Evolutionary conservation across 2,329 filamentous ascomycete genomes (phyloP), one percentile per base, ranked within the genome.

Genomic region (Knufia fluminis): DNA sequence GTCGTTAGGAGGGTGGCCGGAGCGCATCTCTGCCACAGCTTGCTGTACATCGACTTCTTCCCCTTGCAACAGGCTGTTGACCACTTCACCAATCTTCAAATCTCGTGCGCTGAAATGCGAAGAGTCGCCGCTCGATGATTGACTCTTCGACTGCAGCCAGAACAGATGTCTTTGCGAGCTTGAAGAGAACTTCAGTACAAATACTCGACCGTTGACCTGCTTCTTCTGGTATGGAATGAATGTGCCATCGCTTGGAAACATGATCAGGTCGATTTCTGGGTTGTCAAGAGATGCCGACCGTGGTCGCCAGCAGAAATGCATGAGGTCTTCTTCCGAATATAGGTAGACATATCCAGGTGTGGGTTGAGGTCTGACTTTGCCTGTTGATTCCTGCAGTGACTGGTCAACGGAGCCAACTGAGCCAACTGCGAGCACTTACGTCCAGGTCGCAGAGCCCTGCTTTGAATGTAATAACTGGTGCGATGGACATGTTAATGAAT

Each of bases 241-340:
- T 61, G 80, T 83, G 59, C 86, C 87, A 66, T 98, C 94, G 48
- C 78, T 77, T 19, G 92, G 91, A 46, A 98, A 83, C 86, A 96
- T 96, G 61, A 96, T 80, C 32, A 98, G 78, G 65, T 98, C 90
- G 55, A 95, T 71, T 53, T 92, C 85, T 51, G 90, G 84, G 52
- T 85, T 71, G 55, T 85, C 79, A 57, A 87, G 69, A 19, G 82
- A 73, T 51, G 80, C 78, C 58, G 75, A 77, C 58, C 92, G 84
- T 61, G 86, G 82, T 57, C 90, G 85, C 94, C 94, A 98, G 78
- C 90, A 96, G 72, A 98, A 95, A 72, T 96, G 90, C 53, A 94
- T 77, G 53, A 98, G 79, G 46, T 96, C 91, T 82, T 96, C 91
- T 75, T 94, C 90, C 46, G 78, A 78, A 67, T 94, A 97, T 64